Conservation (phyloP, 306 rosid genomes). For the Lablab purpureus region DNA sequence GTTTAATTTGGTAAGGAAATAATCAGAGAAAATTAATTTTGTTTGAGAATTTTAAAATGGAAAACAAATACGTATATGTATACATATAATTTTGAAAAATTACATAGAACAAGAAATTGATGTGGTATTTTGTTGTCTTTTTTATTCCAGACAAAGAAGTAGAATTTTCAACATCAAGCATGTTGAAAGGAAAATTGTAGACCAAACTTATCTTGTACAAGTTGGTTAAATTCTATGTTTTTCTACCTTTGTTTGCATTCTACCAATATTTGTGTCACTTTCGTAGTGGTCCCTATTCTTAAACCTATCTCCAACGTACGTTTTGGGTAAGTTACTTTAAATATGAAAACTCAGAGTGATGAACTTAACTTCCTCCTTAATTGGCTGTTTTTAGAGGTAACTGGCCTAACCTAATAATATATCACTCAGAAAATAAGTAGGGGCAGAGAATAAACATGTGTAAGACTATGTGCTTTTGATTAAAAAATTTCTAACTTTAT, state of each 20-base stretch:
- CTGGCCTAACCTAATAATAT: slow-evolving; percentile 22
- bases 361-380: slow-evolving; percentile 5
- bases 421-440: not conserved
- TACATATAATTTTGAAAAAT: not conserved
- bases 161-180: slow-evolving; percentile 12
- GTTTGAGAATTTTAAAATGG: not conserved
- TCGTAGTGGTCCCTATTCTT: slow-evolving; percentile 14
- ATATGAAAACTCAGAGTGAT: not conserved
- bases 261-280: slow-evolving; percentile 9
- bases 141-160: not conserved
- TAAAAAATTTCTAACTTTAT: not conserved
- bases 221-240: not conserved
- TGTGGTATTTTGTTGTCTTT: slow-evolving; percentile 8
- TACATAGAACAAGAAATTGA: not conserved
- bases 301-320: not conserved
- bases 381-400: slow-evolving; percentile 1
- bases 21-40: not conserved
- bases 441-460: slow-evolving; percentile 10
- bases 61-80: not conserved
- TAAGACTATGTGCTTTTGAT: not conserved
- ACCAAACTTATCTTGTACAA: not conserved
- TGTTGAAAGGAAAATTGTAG: slow-evolving; percentile 8
- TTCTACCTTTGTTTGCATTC: slow-evolving; percentile 9
- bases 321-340: slow-evolving; percentile 20
- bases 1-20: not conserved